phyloP scores from a whole-genome alignment of 1,139 yeast genomes.

The Suhomyces ambrosiae region DNA sequence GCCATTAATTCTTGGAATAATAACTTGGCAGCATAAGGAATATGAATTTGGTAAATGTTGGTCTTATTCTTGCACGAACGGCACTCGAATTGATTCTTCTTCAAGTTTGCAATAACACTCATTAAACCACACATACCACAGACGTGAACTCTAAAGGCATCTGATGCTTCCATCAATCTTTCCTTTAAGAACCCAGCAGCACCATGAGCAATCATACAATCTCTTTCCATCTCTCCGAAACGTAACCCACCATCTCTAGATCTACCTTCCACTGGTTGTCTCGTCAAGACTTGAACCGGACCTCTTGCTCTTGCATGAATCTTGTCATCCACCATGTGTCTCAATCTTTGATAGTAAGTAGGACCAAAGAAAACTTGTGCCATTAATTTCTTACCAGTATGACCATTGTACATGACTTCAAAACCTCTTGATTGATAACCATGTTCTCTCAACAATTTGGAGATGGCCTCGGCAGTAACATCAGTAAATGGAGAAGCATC shows the following conservation, averaged over 20 bases:
- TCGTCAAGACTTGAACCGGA: conserved; percentile 95
- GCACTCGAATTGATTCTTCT: conserved; percentile 97
- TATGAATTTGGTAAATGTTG: conserved; percentile 94
- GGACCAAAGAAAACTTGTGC: conserved; percentile 99
- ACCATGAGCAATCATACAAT: conserved; percentile 99
- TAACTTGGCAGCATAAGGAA: conserved; percentile 96
- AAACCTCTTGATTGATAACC: conserved; percentile 98
- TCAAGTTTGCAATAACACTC: conserved; percentile 98
- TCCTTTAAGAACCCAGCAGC: conserved; percentile 94
- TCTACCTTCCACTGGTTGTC: conserved; percentile 99
- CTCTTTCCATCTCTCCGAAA: conserved; percentile 99
- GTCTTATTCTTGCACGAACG: conserved; percentile 98
- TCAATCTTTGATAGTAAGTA: conserved; percentile 94
- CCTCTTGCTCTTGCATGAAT: conserved; percentile 99
- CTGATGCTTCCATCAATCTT: conserved; percentile 94
- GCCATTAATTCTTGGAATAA: conserved; percentile 94
- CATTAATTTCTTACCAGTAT: conserved; percentile 95
- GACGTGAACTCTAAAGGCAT: conserved; percentile 95
- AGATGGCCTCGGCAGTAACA: conserved; percentile 95
- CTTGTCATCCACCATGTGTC: conserved; percentile 99
- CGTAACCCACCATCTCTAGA: conserved; percentile 99
- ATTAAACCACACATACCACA: conserved; percentile 95
- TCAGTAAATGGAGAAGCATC: conserved; percentile 99
- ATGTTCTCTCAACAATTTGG: conserved; percentile 86
- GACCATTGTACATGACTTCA: conserved; percentile 98